Conservation (phyloP, 1,139 yeast genomes). For the Spathaspora sp. region DNA sequence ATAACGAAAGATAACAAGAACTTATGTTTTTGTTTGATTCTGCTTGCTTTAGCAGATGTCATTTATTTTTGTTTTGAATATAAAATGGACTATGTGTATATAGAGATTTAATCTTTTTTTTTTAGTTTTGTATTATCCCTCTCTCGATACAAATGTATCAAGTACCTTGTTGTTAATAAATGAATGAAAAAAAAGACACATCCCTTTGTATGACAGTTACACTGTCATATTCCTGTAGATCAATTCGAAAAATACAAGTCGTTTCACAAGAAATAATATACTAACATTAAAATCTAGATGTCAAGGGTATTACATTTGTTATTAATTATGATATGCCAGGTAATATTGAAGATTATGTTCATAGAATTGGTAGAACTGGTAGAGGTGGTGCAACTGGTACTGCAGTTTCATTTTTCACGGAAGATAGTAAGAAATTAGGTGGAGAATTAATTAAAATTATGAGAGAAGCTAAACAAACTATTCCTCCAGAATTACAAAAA, state of each 20-base stretch:
- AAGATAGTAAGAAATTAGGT: slow-evolving; percentile 83
- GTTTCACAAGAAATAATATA: slow-evolving; percentile 12
- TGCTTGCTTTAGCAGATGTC: not conserved
- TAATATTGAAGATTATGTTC: slow-evolving; percentile 96
- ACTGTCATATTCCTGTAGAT: not conserved
- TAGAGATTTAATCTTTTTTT: slow-evolving; percentile 1
- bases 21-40: not conserved
- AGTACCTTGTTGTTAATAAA: slow-evolving; percentile 10
- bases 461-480: slow-evolving; percentile 91
- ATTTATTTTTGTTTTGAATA: not conserved
- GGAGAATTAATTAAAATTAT: slow-evolving; percentile 86
- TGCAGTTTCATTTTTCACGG: slow-evolving; percentile 92
- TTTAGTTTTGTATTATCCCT: not conserved
- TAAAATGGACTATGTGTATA: not conserved
- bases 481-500: slow-evolving; percentile 65
- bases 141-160: not conserved
- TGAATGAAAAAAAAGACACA: slow-evolving; percentile 1
- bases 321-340: slow-evolving; percentile 97
- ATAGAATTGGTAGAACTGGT: slow-evolving; percentile 96
- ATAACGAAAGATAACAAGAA: not conserved
- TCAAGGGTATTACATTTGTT: slow-evolving; percentile 92
- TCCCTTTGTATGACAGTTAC: not conserved
- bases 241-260: not conserved
- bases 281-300: slow-evolving; percentile 69
- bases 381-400: slow-evolving; percentile 98